Base-by-base conservation (phyloP, 176 grass and related monocot genomes). In the Eleusine coracana region DNA sequence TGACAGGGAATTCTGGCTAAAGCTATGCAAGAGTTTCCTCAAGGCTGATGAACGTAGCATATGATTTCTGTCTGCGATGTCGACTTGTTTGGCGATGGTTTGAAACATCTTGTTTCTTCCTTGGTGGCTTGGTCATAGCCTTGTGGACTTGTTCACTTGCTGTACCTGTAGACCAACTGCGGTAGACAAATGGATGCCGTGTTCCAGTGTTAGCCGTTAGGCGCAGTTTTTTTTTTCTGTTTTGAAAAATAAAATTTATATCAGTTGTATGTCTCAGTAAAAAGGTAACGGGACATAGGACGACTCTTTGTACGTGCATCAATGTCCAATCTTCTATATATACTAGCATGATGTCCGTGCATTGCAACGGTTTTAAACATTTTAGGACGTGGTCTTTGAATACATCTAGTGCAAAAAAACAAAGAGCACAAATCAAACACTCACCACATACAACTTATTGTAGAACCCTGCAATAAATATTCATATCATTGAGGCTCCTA, bases 21-120 rank as follows among this genome's bases (percentile, higher is more conserved):
- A 82, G 59, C 60, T 95, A 36, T 98, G 96, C 87, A 98, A 88
- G 80, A 75, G 73, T 31, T 95, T 98, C 85, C 96, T 98, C 82
- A 95, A 95, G 58, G 18, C 71, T 81, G 65, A 45, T 56, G 45
- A 77, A 10, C 73, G 10, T 31, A 39, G 48, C 71, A 34, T 18
- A 36, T 74, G 28, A 74, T 18, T 78, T 50, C 29, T 34, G 20
- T 27, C 1, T 3, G 61, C 51, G 51, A 50, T 67, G 55, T 67
- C n/a, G 6, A 50, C 21, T 7, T 34, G 31, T 34, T 1, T 34
- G 31, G 31, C 31, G 7, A 69, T 31, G 54, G 20, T 70, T 25
- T 59, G 55, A 59, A 59, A n/a, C 55, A 59, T 59, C 55, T 59
- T 2, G 55, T 59, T 59, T 59, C 55, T 23, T 2, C 55, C 20